Base-by-base conservation (phyloP, 2,329 filamentous ascomycete genomes). In the Albifimbria verrucaria region DNA sequence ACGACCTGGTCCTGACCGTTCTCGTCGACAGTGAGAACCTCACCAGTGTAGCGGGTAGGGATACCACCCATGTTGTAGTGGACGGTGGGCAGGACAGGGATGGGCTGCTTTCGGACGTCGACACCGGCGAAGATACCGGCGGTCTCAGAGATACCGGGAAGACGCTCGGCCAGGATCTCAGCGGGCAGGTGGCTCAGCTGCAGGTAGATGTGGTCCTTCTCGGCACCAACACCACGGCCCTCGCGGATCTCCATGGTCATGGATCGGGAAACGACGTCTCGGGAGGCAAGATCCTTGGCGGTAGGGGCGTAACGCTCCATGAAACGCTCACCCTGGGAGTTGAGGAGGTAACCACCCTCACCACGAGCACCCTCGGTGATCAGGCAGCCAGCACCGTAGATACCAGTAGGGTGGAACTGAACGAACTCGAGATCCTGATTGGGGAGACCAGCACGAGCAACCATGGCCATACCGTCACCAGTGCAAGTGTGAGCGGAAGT, bases 21-120 rank as follows among this genome's bases (percentile, higher is more conserved):
- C 68, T 89, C 87, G 64, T 97, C 91, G 50, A 96, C 79, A 18
- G 91, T 95, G 62, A 99, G 76, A 56, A 97, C 94, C 77, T 99
- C 92, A 73, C 94, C 93, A 57, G 91, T 97, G 82, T 96, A 97
- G 68, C 90, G 91, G 62, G 94, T 97, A 50, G 93, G 93, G 64
- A 99, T 97, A 82, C 94, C 93, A 75, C 93, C 93, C 94, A 97
- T 99, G 83, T 97, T 97, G 84, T 99, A 99, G 82, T 99, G 92
- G 62, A 97, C 93, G 44, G 93, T 97, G 54, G 93, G 93, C 58
- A 97, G 82, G 61, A 97, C 93, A 57, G 93, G 93, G 64, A 97
- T 97, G 60, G 93, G 93, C 77, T 97, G 90, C 81, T 96, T 97
- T 69, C 87, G 88, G 63, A 99, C 93, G 72, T 99, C 94, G 65